Conservation (phyloP, 495 filamentous ascomycete species). For the Tuber aestivum region DNA sequence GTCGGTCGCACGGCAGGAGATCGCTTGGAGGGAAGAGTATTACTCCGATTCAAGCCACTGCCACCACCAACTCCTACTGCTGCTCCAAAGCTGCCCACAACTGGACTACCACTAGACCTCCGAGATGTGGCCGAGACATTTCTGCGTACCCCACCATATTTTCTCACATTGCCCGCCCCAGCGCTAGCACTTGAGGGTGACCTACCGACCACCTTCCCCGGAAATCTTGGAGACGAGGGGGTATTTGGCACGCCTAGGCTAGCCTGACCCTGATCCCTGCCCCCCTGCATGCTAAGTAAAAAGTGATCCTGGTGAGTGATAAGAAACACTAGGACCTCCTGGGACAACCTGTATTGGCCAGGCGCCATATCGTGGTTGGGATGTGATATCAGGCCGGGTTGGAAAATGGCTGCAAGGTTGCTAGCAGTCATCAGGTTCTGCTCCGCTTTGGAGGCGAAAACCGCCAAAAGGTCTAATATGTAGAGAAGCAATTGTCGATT, state of each 20-base stretch:
- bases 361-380: slow-evolving; percentile 92
- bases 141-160: slow-evolving; percentile 67
- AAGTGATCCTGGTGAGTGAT: slow-evolving; percentile 74
- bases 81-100: slow-evolving; percentile 47
- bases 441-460: slow-evolving; percentile 96
- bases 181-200: slow-evolving; percentile 82
- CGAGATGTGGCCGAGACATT: slow-evolving; percentile 71
- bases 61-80: slow-evolving; percentile 36
- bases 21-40: slow-evolving; percentile 90
- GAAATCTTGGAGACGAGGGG: slow-evolving; percentile 49
- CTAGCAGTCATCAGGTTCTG: slow-evolving; percentile 92
- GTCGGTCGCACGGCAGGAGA: slow-evolving; percentile 61
- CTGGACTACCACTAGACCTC: slow-evolving; percentile 67
- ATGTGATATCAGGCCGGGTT: slow-evolving; percentile 91
- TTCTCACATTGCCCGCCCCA: slow-evolving; percentile 76
- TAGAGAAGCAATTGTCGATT: slow-evolving; percentile 95
- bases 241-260: slow-evolving; percentile 48
- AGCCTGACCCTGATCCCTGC: slow-evolving; percentile 22
- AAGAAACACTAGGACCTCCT: slow-evolving; percentile 94
- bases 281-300: slow-evolving; percentile 43
- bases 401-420: slow-evolving; percentile 97
- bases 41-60: slow-evolving; percentile 77
- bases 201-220: slow-evolving; percentile 58
- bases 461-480: slow-evolving; percentile 93
- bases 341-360: slow-evolving; percentile 85